A percentile compares a stretch with the other conserved stretches of the same genome.
phyloP scores from a whole-genome alignment of 2,329 filamentous ascomycete genomes.

The Phoma herbarum region DNA sequence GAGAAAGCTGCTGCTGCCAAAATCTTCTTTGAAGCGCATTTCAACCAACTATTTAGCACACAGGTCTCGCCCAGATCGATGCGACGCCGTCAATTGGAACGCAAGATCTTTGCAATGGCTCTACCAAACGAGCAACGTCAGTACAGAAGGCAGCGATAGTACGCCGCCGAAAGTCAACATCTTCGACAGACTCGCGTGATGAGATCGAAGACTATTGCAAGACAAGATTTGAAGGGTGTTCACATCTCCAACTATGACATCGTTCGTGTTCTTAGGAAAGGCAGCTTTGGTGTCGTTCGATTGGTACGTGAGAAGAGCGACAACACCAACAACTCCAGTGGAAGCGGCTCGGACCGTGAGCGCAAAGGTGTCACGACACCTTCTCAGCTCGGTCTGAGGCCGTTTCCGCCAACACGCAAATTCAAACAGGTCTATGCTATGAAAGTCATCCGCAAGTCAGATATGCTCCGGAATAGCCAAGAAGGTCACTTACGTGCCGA shows the following conservation, averaged over 20 bases:
- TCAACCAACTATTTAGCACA: conserved; percentile 70
- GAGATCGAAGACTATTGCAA: conserved; percentile 66
- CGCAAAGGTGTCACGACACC: conserved; percentile 19
- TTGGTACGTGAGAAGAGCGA: conserved; percentile 74
- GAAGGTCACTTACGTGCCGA: conserved; percentile 93
- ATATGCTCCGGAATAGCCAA: conserved; percentile 90
- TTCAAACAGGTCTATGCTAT: conserved; percentile 79
- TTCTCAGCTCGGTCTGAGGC: conserved; percentile 5
- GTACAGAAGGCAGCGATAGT: conserved; percentile 67
- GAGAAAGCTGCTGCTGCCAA: conserved; percentile 84
- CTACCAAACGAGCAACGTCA: conserved; percentile 64
- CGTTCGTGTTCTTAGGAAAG: conserved; percentile 85
- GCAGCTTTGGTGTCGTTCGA: conserved; percentile 91
- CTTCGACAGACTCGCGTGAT: conserved; percentile 76
- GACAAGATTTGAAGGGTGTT: conserved; percentile 60
- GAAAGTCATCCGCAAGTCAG: conserved; percentile 95
- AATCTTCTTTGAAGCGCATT: conserved; percentile 85
- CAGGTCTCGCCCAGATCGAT: conserved; percentile 66
- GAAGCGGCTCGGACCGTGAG: conserved; percentile 13
- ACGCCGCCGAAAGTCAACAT: conserved; percentile 73
- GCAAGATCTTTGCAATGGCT: conserved; percentile 67
- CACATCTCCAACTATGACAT: conserved; percentile 76
- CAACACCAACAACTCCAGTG: conserved; percentile 21
- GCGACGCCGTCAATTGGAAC: conserved; percentile 70
- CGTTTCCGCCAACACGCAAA: conserved; percentile 17